Evolutionary conservation across 148 eudicot genomes (phyloP), one percentile per base, ranked within the genome.

Genomic region (Rhododendron henanense): DNA sequence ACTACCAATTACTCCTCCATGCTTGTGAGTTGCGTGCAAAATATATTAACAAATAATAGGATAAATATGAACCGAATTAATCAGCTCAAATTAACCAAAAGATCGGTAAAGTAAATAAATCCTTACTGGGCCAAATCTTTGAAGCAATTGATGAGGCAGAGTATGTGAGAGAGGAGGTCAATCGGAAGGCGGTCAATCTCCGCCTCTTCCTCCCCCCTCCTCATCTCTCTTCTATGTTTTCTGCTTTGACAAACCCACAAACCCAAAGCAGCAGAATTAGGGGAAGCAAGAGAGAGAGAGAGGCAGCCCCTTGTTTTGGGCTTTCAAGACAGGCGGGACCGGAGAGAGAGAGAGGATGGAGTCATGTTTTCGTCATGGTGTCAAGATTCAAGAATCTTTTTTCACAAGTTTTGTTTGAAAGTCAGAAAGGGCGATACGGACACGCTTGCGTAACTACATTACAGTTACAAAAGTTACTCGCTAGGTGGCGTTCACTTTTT

Each of bases 141-240:
- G 75, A 69, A 69, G 75, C 75, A 69, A 11, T 16, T 10, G 75
- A 69, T 69, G 75, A 69, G 75, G n/a, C 19, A 31, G 37, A 69
- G 33, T 3, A 69, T 69, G 37, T 69, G 75, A 13, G 75, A 18
- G 75, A 69, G 75, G 39, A 69, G 75, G 75, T 69, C 75, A 69
- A 69, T 69, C 37, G 75, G 75, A 69, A 69, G 75, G 75, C 75
- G 75, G 75, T 69, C 75, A 25, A 69, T 31, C 15, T 69, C 75
- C 75, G 75, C 75, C 75, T 69, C 75, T 28, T 69, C 75, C 75
- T 69, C 37, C 18, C 39, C 19, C 31, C 75, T 69, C 75, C 75
- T 69, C 75, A 69, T 69, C 39, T 13, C 75, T 69, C 75, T 61
- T n/a, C 71, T 65, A 6, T 25, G 35, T 69, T 28, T 69, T 69